Evolutionary conservation across 768 basidiomycete genomes (phyloP).

Genomic region (Psilocybe subaeruginosa): DNA sequence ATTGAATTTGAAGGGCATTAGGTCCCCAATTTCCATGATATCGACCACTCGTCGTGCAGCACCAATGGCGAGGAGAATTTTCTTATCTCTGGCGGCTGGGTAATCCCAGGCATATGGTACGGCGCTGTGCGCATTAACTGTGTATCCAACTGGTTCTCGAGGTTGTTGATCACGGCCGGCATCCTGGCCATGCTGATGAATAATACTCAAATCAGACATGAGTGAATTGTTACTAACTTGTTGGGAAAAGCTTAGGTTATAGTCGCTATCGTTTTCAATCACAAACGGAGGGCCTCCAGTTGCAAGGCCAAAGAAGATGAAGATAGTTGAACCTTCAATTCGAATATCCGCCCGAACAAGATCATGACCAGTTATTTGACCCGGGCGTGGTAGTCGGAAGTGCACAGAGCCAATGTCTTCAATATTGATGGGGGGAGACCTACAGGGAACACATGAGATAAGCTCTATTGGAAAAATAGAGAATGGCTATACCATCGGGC

Average conservation of each 20-base stretch:
- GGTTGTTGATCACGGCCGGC: conserved; percentile 39
- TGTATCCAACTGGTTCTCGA: conserved; percentile 55
- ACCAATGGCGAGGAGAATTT: conserved; percentile 66
- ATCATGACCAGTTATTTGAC: conserved; percentile 36
- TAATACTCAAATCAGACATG: not conserved
- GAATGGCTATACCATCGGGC: conserved; percentile 66
- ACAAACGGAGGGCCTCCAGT: conserved; percentile 85
- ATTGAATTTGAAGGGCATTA: conserved; percentile 86
- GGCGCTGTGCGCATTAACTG: conserved; percentile 54
- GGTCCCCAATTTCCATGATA: conserved; percentile 93
- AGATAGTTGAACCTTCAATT: conserved; percentile 87
- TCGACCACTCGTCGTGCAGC: conserved; percentile 72
- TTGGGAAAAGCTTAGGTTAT: conserved; percentile 71
- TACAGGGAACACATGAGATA: conserved; percentile 28
- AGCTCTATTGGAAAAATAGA: not conserved
- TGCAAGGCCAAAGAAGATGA: conserved; percentile 72
- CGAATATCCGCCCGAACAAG: conserved; percentile 79
- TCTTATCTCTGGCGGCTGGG: conserved; percentile 84
- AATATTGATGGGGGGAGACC: conserved; percentile 92
- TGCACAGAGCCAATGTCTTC: conserved; percentile 88
- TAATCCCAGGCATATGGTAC: conserved; percentile 91
- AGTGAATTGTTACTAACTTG: conserved; percentile 47
- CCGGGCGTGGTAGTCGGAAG: conserved; percentile 62
- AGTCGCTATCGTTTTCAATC: conserved; percentile 88
- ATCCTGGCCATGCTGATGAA: conserved; percentile 36